Evolutionary conservation across 768 basidiomycete species (phyloP), one percentile per base, ranked within the genome.

Genomic region (Suillus spraguei): DNA sequence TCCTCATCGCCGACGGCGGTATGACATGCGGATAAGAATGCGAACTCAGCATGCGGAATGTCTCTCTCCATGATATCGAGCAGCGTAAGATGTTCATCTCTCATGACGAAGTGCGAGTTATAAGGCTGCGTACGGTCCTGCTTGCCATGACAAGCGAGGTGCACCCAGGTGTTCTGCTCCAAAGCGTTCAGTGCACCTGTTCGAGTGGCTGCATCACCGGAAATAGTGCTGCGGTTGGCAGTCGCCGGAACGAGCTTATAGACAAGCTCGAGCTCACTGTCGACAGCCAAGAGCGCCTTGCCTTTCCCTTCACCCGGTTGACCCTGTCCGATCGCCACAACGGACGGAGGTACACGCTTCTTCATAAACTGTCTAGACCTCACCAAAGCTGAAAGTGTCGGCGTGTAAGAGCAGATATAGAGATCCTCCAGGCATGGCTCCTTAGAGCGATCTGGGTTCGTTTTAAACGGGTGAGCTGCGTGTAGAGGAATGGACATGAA

Each of bases 61-160:
- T 47, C n/a, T 47, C n/a, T 47, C 5, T 47, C 46, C 22, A 47
- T 47, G n/a, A 47, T 47, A 14, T 47, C 46, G 6, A 47, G 46
- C 13, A 47, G 46, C 13, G 46, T 47, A 22, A 47, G 6, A 47
- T 47, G 6, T 14, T 24, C 13, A 2, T 47, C 46, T 14, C 22
- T 47, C 47, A 49, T 49, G 24, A 49, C 64, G 10, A 77, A 71
- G 2, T 69, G 61, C 0, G 77, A 73, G 3, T 70, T 54, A 5
- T 72, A 70, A 4, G 77, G 77, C 3, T 70, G 64, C 0, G 46
- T 33, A 2, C 36, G 3, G 42, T 71, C 55, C 7, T 72, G 71
- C 0, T 47, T 52, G 0, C 77, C 73, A 24, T 77, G 76, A 17
- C 76, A 78, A 0, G 75, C 76, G 4, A 78, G 60, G 50, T 77